phyloP scores from a whole-genome alignment of 2,329 filamentous ascomycete species.

The Colletotrichum zoysiae region DNA sequence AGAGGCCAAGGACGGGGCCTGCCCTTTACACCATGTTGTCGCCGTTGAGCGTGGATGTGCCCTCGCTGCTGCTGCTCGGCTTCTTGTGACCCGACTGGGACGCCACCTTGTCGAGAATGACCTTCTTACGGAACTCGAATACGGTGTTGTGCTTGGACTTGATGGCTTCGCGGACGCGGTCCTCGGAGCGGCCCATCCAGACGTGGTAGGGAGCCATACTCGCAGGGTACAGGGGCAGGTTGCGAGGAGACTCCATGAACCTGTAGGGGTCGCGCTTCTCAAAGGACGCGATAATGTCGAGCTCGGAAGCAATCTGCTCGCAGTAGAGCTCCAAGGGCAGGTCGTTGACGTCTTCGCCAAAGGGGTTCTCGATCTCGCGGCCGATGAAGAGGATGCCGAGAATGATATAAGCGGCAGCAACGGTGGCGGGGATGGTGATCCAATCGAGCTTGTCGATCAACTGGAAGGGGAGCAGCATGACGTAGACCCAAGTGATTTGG shows the following conservation, averaged over 20 bases:
- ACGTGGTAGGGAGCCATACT: slow-evolving; percentile 53
- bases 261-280: slow-evolving; percentile 50
- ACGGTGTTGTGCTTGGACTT: slow-evolving; percentile 53
- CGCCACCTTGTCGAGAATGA: slow-evolving; percentile 36
- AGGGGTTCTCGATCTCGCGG: slow-evolving; percentile 87
- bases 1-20: neutral
- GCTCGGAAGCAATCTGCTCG: slow-evolving; percentile 77
- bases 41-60: slow-evolving; percentile 30
- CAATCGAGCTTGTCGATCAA: slow-evolving; percentile 73
- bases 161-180: slow-evolving; percentile 55
- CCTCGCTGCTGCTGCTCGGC: slow-evolving; percentile 40
- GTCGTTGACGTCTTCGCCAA: slow-evolving; percentile 87
- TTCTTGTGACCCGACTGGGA: slow-evolving; percentile 24
- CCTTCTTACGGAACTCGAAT: slow-evolving; percentile 42
- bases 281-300: slow-evolving; percentile 75
- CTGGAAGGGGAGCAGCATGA: slow-evolving; percentile 85
- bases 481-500: slow-evolving; percentile 89
- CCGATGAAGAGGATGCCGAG: slow-evolving; percentile 81
- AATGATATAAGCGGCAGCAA: slow-evolving; percentile 84
- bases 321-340: slow-evolving; percentile 82
- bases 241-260: slow-evolving; percentile 51
- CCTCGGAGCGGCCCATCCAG: slow-evolving; percentile 58
- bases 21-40: slow-evolving; percentile 30
- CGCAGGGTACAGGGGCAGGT: slow-evolving; percentile 70
- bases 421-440: slow-evolving; percentile 82